These are phyloP conservation scores for Mycena crocata DNA, from an alignment of 768 basidiomycete species.

Conservation along the genomic window DNA sequence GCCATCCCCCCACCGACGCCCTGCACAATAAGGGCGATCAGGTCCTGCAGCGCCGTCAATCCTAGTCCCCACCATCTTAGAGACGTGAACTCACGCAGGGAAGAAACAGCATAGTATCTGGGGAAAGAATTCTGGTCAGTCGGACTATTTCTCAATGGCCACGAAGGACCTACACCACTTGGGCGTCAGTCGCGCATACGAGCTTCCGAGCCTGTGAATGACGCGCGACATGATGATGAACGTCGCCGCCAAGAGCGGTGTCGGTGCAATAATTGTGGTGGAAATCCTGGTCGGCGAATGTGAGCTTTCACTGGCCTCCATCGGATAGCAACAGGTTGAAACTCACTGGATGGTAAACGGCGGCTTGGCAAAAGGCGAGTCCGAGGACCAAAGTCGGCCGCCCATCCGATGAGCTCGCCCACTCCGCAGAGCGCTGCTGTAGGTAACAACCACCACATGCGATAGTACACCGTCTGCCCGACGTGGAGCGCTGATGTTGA, in stretches of 20 bases:
- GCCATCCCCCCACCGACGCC: conserved; percentile 25
- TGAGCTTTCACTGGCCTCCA: neutral
- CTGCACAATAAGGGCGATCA: conserved; percentile 17
- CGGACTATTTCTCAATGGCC: conserved; percentile 8
- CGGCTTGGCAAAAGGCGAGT: conserved; percentile 30
- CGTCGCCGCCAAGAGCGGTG: conserved; percentile 66
- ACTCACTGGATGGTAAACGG: conserved; percentile 59
- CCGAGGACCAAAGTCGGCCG: conserved; percentile 64
- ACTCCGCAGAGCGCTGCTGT: conserved; percentile 60
- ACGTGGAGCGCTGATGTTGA: conserved; percentile 54
- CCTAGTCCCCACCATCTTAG: neutral
- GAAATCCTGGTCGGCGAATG: conserved; percentile 44
- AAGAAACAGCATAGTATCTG: conserved; percentile 53
- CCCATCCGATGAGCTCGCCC: conserved; percentile 67
- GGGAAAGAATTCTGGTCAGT: conserved; percentile 16
- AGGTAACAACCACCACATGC: conserved; percentile 64
- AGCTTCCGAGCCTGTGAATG: conserved; percentile 53
- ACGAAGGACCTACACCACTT: conserved; percentile 48
- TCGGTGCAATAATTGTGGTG: conserved; percentile 64
- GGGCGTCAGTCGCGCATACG: conserved; percentile 62
- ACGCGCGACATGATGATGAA: conserved; percentile 65
- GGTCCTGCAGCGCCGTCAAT: neutral
- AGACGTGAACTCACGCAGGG: conserved; percentile 42
- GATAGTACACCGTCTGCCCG: conserved; percentile 54
- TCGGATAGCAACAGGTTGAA: neutral